These are phyloP conservation scores for Chlorella sp. DNA, from an alignment of 139 green algal species.

Conservation along the genomic window DNA sequence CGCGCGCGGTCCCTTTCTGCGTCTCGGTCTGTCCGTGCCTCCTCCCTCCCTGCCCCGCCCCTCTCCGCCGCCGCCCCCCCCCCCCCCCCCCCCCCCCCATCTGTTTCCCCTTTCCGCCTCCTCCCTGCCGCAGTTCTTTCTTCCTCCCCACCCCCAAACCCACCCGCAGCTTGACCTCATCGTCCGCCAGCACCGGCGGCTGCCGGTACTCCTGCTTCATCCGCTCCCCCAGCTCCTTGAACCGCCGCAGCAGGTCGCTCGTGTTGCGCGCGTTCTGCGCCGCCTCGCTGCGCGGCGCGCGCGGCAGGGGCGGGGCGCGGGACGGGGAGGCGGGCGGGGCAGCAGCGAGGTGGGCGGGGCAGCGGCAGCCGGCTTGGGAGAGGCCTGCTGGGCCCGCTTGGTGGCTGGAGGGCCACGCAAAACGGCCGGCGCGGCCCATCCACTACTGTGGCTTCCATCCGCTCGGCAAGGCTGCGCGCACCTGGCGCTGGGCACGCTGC, in stretches of 20 bases:
- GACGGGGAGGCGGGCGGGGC: not conserved
- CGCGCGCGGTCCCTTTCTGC: too few species aligned
- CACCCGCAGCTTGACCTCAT: slow-evolving; percentile 43
- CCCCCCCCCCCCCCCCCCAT: not conserved
- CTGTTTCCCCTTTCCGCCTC: not conserved
- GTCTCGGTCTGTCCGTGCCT: too few species aligned
- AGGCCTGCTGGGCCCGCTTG: too few species aligned
- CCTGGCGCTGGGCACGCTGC: too few species aligned
- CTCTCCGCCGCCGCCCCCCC: not conserved
- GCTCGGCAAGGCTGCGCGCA: too few species aligned
- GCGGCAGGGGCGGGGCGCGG: too few species aligned
- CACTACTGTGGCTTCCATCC: not conserved
- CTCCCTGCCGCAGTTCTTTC: not conserved
- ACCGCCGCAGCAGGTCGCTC: slow-evolving; percentile 69
- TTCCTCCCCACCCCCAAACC: not conserved
- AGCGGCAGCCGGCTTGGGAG: too few species aligned
- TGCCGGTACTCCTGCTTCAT: slow-evolving; percentile 42
- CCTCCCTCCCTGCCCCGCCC: not conserved
- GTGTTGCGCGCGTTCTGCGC: slow-evolving; percentile 59
- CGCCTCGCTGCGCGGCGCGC: slow-evolving; percentile 57
- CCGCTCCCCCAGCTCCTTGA: slow-evolving; percentile 68
- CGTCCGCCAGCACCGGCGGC: slow-evolving; percentile 35
- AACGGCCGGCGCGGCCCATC: not conserved
- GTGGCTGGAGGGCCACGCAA: too few species aligned
- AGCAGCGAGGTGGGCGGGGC: not conserved